Conservation (phyloP, 768 basidiomycete genomes). For the Clitopilus hobsonii region DNA sequence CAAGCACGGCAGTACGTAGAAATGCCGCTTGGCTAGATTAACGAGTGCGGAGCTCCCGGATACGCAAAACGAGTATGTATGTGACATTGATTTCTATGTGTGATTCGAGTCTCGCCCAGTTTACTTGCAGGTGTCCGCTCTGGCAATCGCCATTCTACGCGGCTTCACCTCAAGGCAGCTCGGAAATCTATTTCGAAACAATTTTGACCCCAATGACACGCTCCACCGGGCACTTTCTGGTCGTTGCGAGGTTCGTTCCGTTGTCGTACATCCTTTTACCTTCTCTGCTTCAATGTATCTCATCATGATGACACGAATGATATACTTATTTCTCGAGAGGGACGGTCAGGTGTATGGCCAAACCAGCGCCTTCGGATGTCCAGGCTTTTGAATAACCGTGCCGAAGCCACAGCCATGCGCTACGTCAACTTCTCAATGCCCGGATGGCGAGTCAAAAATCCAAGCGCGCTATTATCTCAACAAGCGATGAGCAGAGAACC, state of each 20-base stretch:
- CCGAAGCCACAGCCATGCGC: neutral
- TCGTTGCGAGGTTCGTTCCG: constrained; percentile 61
- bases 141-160: constrained; percentile 22
- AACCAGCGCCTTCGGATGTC: neutral
- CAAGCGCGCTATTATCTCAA: neutral
- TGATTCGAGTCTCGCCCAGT: neutral
- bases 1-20: too few relatives aligned
- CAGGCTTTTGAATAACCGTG: neutral
- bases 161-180: constrained; percentile 31
- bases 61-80: neutral
- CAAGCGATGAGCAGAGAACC: too few relatives aligned
- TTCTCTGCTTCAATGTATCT: neutral
- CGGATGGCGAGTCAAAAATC: neutral
- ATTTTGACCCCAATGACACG: constrained; percentile 43
- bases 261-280: constrained; percentile 42
- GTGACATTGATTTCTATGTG: neutral
- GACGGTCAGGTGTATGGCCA: neutral
- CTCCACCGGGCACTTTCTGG: constrained; percentile 13
- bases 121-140: constrained; percentile 29
- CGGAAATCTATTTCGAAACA: constrained; percentile 50
- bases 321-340: neutral
- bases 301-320: neutral
- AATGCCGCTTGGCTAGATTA: too few relatives aligned
- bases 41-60: too few relatives aligned
- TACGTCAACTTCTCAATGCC: neutral